A percentile compares a stretch with the other conserved stretches of the same genome.
Conservation (phyloP, 352 stramenopile genomes). For the Aphanomyces stellatus region DNA sequence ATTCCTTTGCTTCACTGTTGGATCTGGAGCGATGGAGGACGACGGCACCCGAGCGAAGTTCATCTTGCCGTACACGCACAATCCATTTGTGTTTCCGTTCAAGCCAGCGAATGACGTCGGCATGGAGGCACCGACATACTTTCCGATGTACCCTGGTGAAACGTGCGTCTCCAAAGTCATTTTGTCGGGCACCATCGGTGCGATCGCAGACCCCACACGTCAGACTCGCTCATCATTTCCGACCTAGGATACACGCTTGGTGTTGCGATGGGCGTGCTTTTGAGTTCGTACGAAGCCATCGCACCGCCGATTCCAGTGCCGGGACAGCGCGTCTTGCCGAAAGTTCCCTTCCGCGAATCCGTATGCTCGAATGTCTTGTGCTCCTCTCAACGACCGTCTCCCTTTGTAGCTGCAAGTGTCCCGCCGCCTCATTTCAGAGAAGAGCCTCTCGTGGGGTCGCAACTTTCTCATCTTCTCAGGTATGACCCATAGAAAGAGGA, state of each 20-base stretch:
- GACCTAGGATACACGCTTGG: conserved; percentile 65
- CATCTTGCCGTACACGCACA: conserved; percentile 33
- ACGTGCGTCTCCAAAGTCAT: conserved; percentile 78
- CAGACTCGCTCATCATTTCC: background rate
- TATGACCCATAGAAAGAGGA: conserved; percentile 21
- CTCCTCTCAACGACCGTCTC: background rate
- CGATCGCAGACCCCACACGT: conserved; percentile 7
- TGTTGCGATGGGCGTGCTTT: conserved; percentile 64
- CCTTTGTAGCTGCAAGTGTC: conserved; percentile 43
- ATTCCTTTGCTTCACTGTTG: background rate
- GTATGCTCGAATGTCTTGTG: conserved; percentile 25
- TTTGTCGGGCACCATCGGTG: conserved; percentile 66
- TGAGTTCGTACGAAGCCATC: conserved; percentile 82
- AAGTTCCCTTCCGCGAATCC: conserved; percentile 68
- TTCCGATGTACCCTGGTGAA: conserved; percentile 67
- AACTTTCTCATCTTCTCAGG: conserved; percentile 83
- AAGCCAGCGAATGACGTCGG: conserved; percentile 38
- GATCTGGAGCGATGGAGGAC: background rate
- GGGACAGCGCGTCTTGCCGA: conserved; percentile 68
- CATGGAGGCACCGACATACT: conserved; percentile 44
- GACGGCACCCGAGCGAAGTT: background rate
- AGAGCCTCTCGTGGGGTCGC: conserved; percentile 79
- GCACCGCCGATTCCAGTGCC: conserved; percentile 67
- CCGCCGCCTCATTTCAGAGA: conserved; percentile 58
- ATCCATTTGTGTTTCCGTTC: conserved; percentile 66